These are phyloP conservation scores for Xylaria sp. DNA, from an alignment of 2,329 filamentous ascomycete genomes.

Conservation along the genomic window DNA sequence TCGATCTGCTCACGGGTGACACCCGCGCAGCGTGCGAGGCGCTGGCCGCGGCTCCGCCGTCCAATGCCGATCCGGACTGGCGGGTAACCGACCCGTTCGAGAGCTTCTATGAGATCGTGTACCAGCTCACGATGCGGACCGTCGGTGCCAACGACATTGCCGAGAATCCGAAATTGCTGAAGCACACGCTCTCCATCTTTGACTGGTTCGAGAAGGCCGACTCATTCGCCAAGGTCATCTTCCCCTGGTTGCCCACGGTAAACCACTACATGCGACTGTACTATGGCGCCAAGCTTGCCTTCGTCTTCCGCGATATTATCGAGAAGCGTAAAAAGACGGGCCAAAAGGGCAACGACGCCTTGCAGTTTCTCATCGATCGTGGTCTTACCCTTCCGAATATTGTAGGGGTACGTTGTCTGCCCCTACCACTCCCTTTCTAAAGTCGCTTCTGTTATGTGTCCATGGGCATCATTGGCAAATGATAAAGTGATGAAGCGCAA, in stretches of 20 bases:
- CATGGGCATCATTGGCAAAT: background rate
- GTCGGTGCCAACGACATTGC: conserved; percentile 66
- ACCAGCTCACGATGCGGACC: conserved; percentile 67
- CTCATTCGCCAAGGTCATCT: conserved; percentile 61
- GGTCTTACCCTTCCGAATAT: conserved; percentile 59
- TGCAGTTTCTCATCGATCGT: conserved; percentile 65
- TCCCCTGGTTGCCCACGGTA: conserved; percentile 62
- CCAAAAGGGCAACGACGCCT: conserved; percentile 58
- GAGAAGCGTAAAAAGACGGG: conserved; percentile 57
- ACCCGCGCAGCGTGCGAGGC: conserved; percentile 52
- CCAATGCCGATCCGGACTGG: conserved; percentile 40
- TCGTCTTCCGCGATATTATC: conserved; percentile 60
- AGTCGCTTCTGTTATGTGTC: background rate
- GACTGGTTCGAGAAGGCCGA: conserved; percentile 58
- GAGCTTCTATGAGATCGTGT: conserved; percentile 63
- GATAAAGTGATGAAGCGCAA: background rate
- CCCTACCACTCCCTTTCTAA: background rate
- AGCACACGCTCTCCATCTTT: conserved; percentile 58
- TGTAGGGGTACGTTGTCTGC: conserved; percentile 51
- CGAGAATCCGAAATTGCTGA: conserved; percentile 55
- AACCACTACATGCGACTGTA: conserved; percentile 57
- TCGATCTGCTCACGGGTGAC: conserved; percentile 59
- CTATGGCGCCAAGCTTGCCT: conserved; percentile 60
- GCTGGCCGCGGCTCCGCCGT: conserved; percentile 47
- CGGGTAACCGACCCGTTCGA: conserved; percentile 64